Evolutionary conservation across 768 basidiomycete species (phyloP).

Genomic region (Lactarius pseudohatsudake): DNA sequence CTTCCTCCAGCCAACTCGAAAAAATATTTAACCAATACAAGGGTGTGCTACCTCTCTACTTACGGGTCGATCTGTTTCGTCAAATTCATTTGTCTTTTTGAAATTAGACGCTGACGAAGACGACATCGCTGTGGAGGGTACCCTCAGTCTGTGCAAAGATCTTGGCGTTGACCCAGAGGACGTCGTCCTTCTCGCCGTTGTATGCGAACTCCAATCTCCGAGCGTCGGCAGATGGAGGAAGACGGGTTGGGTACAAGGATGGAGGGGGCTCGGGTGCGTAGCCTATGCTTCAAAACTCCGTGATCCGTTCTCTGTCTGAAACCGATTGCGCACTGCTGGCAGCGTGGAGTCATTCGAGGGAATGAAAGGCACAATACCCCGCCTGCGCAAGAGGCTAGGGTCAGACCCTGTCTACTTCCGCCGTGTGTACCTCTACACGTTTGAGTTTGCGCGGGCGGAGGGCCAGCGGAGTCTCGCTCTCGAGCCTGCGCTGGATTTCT

Average conservation of each 20-base stretch:
- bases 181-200: slow-evolving; percentile 77
- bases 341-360: slow-evolving; percentile 65
- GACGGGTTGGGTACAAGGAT: slow-evolving; percentile 77
- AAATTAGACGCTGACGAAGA: slow-evolving; percentile 54
- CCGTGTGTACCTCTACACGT: slow-evolving; percentile 77
- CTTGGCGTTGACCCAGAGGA: slow-evolving; percentile 73
- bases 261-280: slow-evolving; percentile 69
- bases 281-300: neutral
- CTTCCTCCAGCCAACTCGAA: slow-evolving; percentile 39
- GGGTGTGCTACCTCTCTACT: slow-evolving; percentile 34
- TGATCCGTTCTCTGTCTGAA: neutral
- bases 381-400: slow-evolving; percentile 59
- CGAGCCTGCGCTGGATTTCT: slow-evolving; percentile 75
- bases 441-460: slow-evolving; percentile 71
- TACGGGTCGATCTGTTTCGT: neutral
- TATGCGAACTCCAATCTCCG: slow-evolving; percentile 78
- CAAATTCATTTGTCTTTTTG: neutral
- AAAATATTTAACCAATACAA: slow-evolving; percentile 46
- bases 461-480: slow-evolving; percentile 77
- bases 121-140: slow-evolving; percentile 75
- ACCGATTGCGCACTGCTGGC: neutral
- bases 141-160: slow-evolving; percentile 73
- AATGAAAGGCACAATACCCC: slow-evolving; percentile 58
- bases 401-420: slow-evolving; percentile 68
- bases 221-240: slow-evolving; percentile 68